These are phyloP conservation scores for Amorphotheca resinae DNA, from an alignment of 495 filamentous ascomycete genomes.

Conservation along the genomic window DNA sequence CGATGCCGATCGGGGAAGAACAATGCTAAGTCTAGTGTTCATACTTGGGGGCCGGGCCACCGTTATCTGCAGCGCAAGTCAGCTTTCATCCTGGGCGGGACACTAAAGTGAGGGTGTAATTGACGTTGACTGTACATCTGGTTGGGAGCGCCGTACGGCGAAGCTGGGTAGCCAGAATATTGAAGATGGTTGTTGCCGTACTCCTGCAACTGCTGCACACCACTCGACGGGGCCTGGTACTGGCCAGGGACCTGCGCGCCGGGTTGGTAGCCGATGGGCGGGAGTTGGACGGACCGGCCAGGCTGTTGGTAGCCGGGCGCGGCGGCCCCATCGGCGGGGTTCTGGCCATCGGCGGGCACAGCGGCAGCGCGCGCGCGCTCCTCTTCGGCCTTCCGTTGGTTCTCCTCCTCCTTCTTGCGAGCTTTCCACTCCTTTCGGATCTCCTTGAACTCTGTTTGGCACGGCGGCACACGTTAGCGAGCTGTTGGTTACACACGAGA, in stretches of 20 bases:
- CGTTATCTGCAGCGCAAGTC: constrained; percentile 21
- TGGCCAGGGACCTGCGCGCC: constrained; percentile 49
- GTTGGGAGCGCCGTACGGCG: constrained; percentile 58
- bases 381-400: constrained; percentile 76
- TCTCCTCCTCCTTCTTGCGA: constrained; percentile 97
- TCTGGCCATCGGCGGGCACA: constrained; percentile 45
- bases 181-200: constrained; percentile 43
- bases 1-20: constrained; percentile 5
- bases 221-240: constrained; percentile 56
- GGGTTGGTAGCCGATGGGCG: constrained; percentile 74
- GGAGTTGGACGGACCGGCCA: constrained; percentile 54
- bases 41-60: constrained; percentile 17
- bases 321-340: constrained; percentile 44
- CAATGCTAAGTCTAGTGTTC: constrained; percentile 17
- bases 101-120: constrained; percentile 23
- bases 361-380: constrained; percentile 66
- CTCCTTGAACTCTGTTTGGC: constrained; percentile 85
- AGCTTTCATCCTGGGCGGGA: constrained; percentile 8
- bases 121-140: constrained; percentile 73
- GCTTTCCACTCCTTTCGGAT: constrained; percentile 99
- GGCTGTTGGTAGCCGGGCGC: constrained; percentile 48
- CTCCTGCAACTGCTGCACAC: constrained; percentile 48
- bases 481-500: constrained; percentile 19
- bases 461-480: constrained; percentile 24
- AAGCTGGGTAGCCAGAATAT: constrained; percentile 49